These are phyloP conservation scores for Nakataea oryzae DNA, from an alignment of 2,329 filamentous ascomycete species.

Conservation along the genomic window DNA sequence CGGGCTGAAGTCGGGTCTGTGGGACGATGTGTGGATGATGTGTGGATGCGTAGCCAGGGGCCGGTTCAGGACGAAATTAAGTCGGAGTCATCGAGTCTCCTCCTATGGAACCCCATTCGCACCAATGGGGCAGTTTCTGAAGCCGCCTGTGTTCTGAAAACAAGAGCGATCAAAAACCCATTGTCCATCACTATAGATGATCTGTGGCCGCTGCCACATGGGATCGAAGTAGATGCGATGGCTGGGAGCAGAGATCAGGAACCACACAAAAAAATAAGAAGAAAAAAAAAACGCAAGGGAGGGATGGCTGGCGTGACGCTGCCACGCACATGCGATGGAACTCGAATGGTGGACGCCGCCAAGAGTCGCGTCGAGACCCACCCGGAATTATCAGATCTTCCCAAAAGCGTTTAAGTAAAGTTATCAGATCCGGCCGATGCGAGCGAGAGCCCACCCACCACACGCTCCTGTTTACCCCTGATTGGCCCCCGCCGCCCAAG, in stretches of 20 bases:
- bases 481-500: background rate
- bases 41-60: background rate
- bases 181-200: too few species aligned
- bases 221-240: background rate
- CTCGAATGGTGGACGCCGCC: too few species aligned
- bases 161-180: too few species aligned
- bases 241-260: background rate
- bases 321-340: background rate
- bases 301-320: background rate
- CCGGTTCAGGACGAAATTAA: background rate
- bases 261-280: too few species aligned
- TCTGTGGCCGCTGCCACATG: too few species aligned
- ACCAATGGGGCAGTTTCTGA: background rate
- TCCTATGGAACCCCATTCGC: background rate
- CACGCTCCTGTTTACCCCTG: background rate
- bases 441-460: background rate
- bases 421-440: constrained; percentile 20
- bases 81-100: background rate
- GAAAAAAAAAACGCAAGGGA: too few species aligned
- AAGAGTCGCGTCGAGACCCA: background rate
- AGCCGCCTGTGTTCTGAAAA: background rate
- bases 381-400: constrained; percentile 20
- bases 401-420: constrained; percentile 14
- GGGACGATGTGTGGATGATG: background rate
- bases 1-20: background rate